These are phyloP conservation scores for Psidium friedrichsthalianum DNA, from an alignment of 345 rosid species.

Conservation along the genomic window DNA sequence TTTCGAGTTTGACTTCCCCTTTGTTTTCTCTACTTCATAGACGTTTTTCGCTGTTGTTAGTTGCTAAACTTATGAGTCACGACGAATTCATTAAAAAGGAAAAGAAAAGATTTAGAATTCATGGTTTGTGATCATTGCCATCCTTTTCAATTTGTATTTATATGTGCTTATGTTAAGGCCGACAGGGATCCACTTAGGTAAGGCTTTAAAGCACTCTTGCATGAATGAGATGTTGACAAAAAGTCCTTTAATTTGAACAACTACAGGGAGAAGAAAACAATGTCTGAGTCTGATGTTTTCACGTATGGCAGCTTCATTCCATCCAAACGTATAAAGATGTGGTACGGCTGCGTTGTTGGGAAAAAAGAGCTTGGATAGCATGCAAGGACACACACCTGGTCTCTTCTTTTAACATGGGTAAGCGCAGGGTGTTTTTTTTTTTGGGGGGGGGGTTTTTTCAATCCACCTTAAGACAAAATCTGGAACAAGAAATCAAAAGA, in stretches of 20 bases:
- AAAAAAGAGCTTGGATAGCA: background rate
- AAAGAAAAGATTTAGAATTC: background rate
- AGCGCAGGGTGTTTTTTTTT: constrained; percentile 8
- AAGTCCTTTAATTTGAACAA: constrained; percentile 11
- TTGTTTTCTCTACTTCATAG: background rate
- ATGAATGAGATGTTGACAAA: background rate
- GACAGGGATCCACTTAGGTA: constrained; percentile 1
- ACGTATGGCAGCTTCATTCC: background rate
- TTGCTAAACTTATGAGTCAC: background rate
- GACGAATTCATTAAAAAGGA: background rate
- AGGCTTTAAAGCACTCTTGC: background rate
- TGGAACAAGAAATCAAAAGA: constrained; percentile 25
- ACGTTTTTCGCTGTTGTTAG: background rate
- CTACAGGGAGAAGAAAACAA: background rate
- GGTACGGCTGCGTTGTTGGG: background rate
- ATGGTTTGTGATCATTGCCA: background rate
- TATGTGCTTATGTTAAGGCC: background rate
- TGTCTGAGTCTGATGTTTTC: background rate
- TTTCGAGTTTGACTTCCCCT: background rate
- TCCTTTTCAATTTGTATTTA: background rate
- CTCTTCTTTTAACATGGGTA: constrained; percentile 1
- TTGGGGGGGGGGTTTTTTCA: background rate
- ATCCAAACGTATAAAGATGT: background rate
- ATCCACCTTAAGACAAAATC: background rate
- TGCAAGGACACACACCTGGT: background rate